Percentiles rank a stretch among this genome's conserved stretches.
phyloP scores from a whole-genome alignment of 306 rosid species.

The Mimosa bimucronata region DNA sequence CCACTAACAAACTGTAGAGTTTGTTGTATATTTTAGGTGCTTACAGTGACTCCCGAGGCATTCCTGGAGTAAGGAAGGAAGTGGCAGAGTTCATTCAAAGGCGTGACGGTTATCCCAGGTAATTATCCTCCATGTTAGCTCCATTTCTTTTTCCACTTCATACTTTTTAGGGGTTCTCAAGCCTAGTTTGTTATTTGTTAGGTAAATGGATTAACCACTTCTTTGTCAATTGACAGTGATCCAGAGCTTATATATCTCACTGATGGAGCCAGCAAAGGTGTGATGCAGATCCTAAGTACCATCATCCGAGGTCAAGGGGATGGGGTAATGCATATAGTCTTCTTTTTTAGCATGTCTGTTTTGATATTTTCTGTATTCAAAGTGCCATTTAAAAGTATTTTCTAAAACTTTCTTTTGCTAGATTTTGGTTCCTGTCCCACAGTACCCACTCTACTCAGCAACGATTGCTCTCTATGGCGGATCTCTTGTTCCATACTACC shows the following conservation, averaged over 20 bases:
- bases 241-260: constrained; percentile 96
- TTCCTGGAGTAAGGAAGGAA: constrained; percentile 92
- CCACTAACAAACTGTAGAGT: constrained; percentile 30
- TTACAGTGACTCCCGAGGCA: constrained; percentile 95
- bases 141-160: neutral
- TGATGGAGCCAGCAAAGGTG: constrained; percentile 99
- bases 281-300: constrained; percentile 92
- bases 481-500: constrained; percentile 93
- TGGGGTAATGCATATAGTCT: constrained; percentile 68
- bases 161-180: constrained; percentile 24
- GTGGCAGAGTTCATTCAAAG: constrained; percentile 87
- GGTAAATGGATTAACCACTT: constrained; percentile 35
- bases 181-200: constrained; percentile 40
- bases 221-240: constrained; percentile 63
- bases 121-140: constrained; percentile 21
- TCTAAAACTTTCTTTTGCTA: constrained; percentile 42
- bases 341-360: constrained; percentile 17
- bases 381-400: constrained; percentile 30
- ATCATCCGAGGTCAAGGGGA: constrained; percentile 80
- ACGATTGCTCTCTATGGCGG: constrained; percentile 87
- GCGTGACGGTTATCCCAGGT: constrained; percentile 99
- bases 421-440: constrained; percentile 99
- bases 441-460: constrained; percentile 98
- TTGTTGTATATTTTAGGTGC: constrained; percentile 66
- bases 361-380: constrained; percentile 16